A percentile compares a stretch with the other conserved stretches of the same genome.
These are phyloP conservation scores for Pirum gemmata DNA, from an alignment of 78 protist genomes.

Conservation along the genomic window DNA sequence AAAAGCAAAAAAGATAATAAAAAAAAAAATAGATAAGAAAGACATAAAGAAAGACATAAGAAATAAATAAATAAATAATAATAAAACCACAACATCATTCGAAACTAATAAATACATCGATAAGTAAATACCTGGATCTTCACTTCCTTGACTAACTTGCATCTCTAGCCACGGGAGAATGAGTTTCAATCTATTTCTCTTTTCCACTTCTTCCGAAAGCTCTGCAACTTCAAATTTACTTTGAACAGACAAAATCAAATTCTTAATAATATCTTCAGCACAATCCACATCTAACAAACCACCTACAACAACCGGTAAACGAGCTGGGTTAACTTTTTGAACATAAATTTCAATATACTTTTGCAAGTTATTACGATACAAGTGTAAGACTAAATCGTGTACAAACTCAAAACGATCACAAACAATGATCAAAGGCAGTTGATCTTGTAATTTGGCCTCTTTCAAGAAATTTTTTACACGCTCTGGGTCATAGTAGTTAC, in stretches of 20 bases:
- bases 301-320: constrained; percentile 92
- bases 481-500: constrained; percentile 81
- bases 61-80: no score
- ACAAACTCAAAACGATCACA: constrained; percentile 93
- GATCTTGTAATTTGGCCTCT: constrained; percentile 86
- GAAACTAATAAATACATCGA: constrained; percentile 81
- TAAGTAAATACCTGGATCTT: constrained; percentile 90
- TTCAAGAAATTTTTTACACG: constrained; percentile 87
- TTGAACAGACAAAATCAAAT: constrained; percentile 72
- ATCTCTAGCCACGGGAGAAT: constrained; percentile 93
- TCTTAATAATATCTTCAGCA: constrained; percentile 82
- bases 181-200: constrained; percentile 89
- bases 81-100: no score
- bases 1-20: no score
- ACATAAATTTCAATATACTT: constrained; percentile 91
- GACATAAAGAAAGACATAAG: no score
- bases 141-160: constrained; percentile 69
- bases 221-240: constrained; percentile 76
- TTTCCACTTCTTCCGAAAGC: constrained; percentile 88
- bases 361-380: constrained; percentile 71
- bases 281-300: constrained; percentile 87
- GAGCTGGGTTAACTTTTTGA: constrained; percentile 77
- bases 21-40: no score
- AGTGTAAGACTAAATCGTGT: constrained; percentile 86
- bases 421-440: constrained; percentile 93